Evolutionary conservation across 108 stramenopile species (phyloP).

Genomic region (Cyclotella kingstonii): DNA sequence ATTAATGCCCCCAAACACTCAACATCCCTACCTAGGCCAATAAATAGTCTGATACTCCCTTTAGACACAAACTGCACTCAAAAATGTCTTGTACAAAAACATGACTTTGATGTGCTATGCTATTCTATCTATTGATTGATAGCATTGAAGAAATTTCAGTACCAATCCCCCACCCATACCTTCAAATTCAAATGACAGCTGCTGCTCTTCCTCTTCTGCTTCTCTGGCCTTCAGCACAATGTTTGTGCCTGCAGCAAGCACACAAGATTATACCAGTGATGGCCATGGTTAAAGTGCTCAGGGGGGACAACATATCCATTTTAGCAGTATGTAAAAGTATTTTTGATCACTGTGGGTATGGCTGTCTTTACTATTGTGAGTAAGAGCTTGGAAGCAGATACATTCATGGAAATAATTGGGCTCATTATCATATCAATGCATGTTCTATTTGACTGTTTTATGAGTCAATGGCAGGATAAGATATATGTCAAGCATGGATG

Average conservation of each 20-base stretch:
- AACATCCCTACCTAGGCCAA: no score
- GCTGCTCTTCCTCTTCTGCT: constrained; percentile 47
- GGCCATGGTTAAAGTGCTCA: constrained; percentile 94
- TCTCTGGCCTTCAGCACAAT: constrained; percentile 70
- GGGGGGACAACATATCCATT: constrained; percentile 87
- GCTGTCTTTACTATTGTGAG: constrained; percentile 83
- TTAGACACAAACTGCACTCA: no score
- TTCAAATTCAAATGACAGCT: constrained; percentile 12
- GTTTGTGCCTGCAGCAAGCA: constrained; percentile 72
- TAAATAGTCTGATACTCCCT: no score
- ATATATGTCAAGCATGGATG: constrained; percentile 92
- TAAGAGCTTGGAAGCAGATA: constrained; percentile 55
- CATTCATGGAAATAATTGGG: constrained; percentile 80
- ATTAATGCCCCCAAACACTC: no score
- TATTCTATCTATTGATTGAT: no score
- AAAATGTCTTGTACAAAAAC: no score
- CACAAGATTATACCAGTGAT: constrained; percentile 99
- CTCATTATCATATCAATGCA: constrained; percentile 91
- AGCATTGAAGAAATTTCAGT: no score
- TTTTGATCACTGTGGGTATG: constrained; percentile 91
- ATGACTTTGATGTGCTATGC: no score
- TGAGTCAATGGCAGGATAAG: constrained; percentile 97
- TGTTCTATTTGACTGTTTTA: constrained; percentile 96
- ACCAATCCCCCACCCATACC: neutral
- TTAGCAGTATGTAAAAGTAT: constrained; percentile 88